Percentiles rank a stretch among this genome's conserved stretches.
Evolutionary conservation across 345 rosid genomes (phyloP).

Genomic region (Eucalyptus camaldulensis): DNA sequence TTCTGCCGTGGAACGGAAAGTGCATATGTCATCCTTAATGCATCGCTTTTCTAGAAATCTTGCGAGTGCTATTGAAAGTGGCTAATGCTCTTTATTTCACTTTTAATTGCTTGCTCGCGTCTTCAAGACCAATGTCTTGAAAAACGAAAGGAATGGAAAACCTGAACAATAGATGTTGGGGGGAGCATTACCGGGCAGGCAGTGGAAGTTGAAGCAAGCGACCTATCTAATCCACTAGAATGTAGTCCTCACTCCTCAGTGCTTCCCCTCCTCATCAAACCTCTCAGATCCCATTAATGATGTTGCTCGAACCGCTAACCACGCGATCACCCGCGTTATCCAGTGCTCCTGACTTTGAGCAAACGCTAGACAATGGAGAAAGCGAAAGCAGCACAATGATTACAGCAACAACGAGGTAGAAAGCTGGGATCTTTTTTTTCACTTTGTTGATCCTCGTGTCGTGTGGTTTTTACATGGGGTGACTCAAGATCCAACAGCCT

Average conservation of each 20-base stretch:
- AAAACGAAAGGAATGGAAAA: neutral
- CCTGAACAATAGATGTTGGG: neutral
- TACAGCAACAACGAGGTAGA: neutral
- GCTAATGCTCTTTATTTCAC: neutral
- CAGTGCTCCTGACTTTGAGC: neutral
- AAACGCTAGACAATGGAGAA: neutral
- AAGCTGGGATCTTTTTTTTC: neutral
- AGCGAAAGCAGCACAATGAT: neutral
- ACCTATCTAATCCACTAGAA: neutral
- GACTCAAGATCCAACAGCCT: neutral
- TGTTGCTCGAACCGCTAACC: neutral
- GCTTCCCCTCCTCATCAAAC: neutral
- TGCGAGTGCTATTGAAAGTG: neutral
- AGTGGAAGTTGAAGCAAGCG: neutral
- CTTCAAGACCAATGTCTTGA: neutral
- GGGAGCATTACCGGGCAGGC: neutral
- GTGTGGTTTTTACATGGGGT: neutral
- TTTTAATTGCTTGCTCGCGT: neutral
- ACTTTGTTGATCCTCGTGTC: neutral
- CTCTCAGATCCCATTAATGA: neutral
- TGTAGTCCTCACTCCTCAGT: neutral
- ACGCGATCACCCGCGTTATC: neutral
- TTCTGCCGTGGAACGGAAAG: neutral
- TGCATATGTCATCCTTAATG: neutral
- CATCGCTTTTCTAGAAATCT: neutral